phyloP scores from a whole-genome alignment of 805 yeast species.

The Barnettozyma wickerhamii region DNA sequence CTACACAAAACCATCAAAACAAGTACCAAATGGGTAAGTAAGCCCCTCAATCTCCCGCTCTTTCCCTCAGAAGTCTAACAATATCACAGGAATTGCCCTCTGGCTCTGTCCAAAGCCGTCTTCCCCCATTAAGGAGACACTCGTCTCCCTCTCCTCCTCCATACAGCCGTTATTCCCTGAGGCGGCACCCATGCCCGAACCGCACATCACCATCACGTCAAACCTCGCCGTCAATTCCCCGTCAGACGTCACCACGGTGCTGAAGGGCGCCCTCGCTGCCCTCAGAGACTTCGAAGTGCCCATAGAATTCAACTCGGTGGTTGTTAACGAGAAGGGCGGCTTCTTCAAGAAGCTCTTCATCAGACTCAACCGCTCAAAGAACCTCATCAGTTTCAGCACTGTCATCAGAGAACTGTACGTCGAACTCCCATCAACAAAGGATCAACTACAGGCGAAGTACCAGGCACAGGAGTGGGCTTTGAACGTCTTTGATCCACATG shows the following conservation, averaged over 20 bases:
- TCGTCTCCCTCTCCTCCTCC: slow-evolving; percentile 58
- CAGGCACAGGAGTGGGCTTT: slow-evolving; percentile 55
- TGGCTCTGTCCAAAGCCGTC: slow-evolving; percentile 72
- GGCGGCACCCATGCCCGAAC: slow-evolving; percentile 64
- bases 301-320: slow-evolving; percentile 14
- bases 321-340: slow-evolving; percentile 14
- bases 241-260: slow-evolving; percentile 54
- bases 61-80: no score
- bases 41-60: no score
- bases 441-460: slow-evolving; percentile 30
- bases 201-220: slow-evolving; percentile 76
- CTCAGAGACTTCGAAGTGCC: slow-evolving; percentile 20
- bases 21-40: no score
- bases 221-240: slow-evolving; percentile 45
- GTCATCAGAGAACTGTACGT: slow-evolving; percentile 57
- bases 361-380: slow-evolving; percentile 16
- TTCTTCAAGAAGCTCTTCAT: slow-evolving; percentile 24
- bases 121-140: slow-evolving; percentile 49
- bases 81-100: slow-evolving; percentile 46
- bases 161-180: slow-evolving; percentile 61
- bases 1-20: no score
- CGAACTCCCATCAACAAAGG: slow-evolving; percentile 33
- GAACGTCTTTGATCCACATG: slow-evolving; percentile 63
- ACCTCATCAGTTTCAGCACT: slow-evolving; percentile 32
- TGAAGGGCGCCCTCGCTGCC: slow-evolving; percentile 58